These are phyloP conservation scores for Brassica cretica DNA, from an alignment of 345 rosid genomes.

Conservation along the genomic window DNA sequence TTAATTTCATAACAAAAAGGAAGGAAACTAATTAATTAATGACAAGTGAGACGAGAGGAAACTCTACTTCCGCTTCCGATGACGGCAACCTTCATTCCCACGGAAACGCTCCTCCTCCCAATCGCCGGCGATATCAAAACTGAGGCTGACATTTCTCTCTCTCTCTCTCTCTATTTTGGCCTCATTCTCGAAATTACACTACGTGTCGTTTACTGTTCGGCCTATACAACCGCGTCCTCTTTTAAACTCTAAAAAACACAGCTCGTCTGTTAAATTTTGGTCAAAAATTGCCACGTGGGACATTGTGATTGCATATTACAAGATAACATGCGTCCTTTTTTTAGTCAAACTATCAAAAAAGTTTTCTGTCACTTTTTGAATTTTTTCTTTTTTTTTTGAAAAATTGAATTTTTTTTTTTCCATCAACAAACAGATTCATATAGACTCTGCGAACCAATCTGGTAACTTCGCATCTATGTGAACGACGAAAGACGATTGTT, in stretches of 20 bases:
- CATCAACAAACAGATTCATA: no score
- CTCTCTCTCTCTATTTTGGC: neutral
- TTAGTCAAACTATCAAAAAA: no score
- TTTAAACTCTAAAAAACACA: constrained; percentile 14
- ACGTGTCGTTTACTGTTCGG: constrained; percentile 19
- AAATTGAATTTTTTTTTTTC: no score
- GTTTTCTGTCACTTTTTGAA: no score
- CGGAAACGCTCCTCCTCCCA: constrained; percentile 40
- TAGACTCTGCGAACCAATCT: no score
- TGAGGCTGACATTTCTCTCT: constrained; percentile 18
- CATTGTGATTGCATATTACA: neutral
- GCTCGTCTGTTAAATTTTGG: constrained; percentile 10
- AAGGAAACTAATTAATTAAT: neutral
- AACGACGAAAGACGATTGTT: no score
- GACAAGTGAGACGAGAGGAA: constrained; percentile 4
- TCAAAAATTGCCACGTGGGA: neutral
- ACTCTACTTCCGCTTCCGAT: constrained; percentile 77
- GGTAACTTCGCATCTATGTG: no score
- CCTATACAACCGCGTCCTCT: constrained; percentile 20
- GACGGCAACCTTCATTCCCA: constrained; percentile 71
- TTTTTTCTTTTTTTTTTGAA: no score
- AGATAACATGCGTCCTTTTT: neutral
- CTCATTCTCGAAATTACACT: neutral
- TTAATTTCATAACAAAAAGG: neutral
- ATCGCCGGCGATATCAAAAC: constrained; percentile 26